phyloP scores from a whole-genome alignment of 2,329 filamentous ascomycete species.

The Leptographium procerum region DNA sequence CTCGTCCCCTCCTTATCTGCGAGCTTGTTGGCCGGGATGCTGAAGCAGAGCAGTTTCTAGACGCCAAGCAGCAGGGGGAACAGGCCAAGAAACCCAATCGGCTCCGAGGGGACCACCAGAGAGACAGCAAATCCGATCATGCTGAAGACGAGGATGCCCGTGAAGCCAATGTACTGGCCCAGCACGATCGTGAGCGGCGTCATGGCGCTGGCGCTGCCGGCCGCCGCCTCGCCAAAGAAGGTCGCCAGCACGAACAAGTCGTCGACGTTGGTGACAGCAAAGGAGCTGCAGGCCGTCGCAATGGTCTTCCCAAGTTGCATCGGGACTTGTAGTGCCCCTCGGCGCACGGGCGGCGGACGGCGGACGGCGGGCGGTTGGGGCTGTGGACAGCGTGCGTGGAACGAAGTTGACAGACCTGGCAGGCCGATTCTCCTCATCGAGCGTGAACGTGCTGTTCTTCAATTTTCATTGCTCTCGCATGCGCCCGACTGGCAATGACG shows the following conservation, averaged over 20 bases:
- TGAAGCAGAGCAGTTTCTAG: constrained; percentile 17
- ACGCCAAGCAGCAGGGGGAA: constrained; percentile 21
- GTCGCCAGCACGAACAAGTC: constrained; percentile 26
- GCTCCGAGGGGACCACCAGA: constrained; percentile 20
- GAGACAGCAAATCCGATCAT: constrained; percentile 23
- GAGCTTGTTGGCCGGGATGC: neutral
- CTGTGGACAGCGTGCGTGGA: no score
- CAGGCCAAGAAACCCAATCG: constrained; percentile 24
- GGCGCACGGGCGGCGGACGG: no score
- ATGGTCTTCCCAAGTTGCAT: constrained; percentile 12
- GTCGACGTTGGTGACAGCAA: constrained; percentile 23
- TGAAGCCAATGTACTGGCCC: constrained; percentile 22
- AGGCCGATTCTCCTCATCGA: no score
- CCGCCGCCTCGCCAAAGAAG: constrained; percentile 23
- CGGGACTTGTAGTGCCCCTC: no score
- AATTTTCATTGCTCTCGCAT: no score
- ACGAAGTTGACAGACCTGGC: no score
- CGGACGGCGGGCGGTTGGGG: no score
- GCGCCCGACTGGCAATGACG: no score
- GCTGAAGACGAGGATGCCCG: constrained; percentile 21
- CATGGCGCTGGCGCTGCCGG: constrained; percentile 13
- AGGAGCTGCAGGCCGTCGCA: constrained; percentile 17
- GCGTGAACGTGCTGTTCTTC: no score
- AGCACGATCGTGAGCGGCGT: constrained; percentile 15
- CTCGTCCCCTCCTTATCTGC: neutral